A percentile compares a stretch with the other conserved stretches of the same genome.
Evolutionary conservation across 192 early-diverging fungal species (phyloP).

Genomic region (Tieghemiomyces parasiticus): DNA sequence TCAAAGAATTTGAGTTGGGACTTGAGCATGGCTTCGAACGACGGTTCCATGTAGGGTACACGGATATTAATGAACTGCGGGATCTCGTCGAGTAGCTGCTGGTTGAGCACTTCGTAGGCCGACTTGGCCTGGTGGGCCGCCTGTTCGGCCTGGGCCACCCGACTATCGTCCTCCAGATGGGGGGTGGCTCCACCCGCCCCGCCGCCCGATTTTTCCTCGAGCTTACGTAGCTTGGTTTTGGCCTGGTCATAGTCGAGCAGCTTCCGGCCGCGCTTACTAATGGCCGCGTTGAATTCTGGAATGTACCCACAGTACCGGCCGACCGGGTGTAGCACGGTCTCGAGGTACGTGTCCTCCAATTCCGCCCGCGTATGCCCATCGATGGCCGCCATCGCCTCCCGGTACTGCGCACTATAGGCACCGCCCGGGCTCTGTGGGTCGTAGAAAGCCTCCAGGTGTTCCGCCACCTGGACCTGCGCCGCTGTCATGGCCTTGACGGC

Average conservation of each 20-base stretch:
- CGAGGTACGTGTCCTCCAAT: slow-evolving; percentile 72
- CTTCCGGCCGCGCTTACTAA: slow-evolving; percentile 77
- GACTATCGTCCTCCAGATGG: background rate
- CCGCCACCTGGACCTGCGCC: slow-evolving; percentile 71
- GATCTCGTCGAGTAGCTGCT: slow-evolving; percentile 65
- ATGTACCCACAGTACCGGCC: slow-evolving; percentile 72
- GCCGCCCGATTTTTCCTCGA: slow-evolving; percentile 69
- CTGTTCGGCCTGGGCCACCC: slow-evolving; percentile 50
- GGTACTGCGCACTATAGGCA: slow-evolving; percentile 67
- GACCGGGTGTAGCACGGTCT: slow-evolving; percentile 82
- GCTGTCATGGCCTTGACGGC: slow-evolving; percentile 52
- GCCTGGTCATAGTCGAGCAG: slow-evolving; percentile 79
- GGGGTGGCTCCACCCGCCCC: slow-evolving; percentile 20
- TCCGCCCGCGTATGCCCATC: slow-evolving; percentile 65
- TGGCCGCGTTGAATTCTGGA: slow-evolving; percentile 86
- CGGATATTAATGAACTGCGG: slow-evolving; percentile 81
- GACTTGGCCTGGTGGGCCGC: slow-evolving; percentile 59
- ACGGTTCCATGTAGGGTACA: slow-evolving; percentile 84
- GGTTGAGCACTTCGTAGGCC: slow-evolving; percentile 70
- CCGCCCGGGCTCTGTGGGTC: slow-evolving; percentile 64
- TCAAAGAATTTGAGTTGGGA: slow-evolving; percentile 85
- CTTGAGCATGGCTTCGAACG: slow-evolving; percentile 92
- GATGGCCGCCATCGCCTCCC: slow-evolving; percentile 59
- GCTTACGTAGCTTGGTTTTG: slow-evolving; percentile 53
- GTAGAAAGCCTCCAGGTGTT: slow-evolving; percentile 79